Conservation (phyloP, 331 rosid genomes). For the Malus hybrid region DNA sequence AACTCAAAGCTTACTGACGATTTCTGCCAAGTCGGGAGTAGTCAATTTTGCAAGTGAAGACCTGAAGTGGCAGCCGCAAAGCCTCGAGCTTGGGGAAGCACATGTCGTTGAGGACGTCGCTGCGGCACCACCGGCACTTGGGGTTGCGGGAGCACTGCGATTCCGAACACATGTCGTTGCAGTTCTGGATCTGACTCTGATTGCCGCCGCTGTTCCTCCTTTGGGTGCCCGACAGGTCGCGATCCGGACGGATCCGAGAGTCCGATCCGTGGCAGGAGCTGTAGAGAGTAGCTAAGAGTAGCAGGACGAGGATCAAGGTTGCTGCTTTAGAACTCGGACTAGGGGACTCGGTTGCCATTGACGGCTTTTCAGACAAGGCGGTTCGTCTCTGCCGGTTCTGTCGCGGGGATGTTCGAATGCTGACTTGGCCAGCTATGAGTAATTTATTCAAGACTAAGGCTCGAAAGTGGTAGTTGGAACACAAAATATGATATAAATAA, state of each 20-base stretch:
- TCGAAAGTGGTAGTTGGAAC: too few relatives aligned
- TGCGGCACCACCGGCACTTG: slow-evolving; percentile 80
- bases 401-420: neutral
- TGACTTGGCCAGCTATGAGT: neutral
- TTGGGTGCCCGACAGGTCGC: slow-evolving; percentile 12
- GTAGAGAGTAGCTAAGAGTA: slow-evolving; percentile 8
- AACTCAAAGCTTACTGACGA: neutral
- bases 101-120: slow-evolving; percentile 63
- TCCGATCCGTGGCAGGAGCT: slow-evolving; percentile 25
- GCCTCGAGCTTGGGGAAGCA: slow-evolving; percentile 76
- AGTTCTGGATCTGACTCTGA: slow-evolving; percentile 32
- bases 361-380: too few relatives aligned
- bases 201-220: slow-evolving; percentile 6
- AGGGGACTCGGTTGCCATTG: slow-evolving; percentile 26
- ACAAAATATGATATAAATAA: too few relatives aligned
- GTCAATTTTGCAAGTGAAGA: slow-evolving; percentile 52
- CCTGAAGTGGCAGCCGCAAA: slow-evolving; percentile 62
- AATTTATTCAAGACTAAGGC: too few relatives aligned
- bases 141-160: slow-evolving; percentile 52
- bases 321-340: neutral
- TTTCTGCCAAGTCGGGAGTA: neutral
- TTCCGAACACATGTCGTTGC: slow-evolving; percentile 40
- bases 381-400: slow-evolving; percentile 5
- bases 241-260: slow-evolving; percentile 15
- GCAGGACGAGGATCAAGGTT: slow-evolving; percentile 10